Evolutionary conservation across 2,329 filamentous ascomycete genomes (phyloP).

Genomic region (Basipetospora chlamydospora): DNA sequence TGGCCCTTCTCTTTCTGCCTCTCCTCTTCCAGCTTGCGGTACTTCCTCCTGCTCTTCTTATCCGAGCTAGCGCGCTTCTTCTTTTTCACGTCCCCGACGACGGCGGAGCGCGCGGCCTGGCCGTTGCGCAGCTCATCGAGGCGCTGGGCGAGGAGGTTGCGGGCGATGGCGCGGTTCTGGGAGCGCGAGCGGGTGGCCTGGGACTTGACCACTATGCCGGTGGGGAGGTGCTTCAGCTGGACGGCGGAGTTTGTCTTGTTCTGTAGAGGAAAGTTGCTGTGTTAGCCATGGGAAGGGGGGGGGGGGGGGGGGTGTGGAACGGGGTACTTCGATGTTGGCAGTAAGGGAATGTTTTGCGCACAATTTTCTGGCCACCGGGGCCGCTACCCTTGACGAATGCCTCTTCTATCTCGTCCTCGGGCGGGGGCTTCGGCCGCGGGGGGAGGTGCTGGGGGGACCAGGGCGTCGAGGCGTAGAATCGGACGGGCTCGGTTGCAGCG

Average conservation of each 20-base stretch:
- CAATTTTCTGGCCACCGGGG: slow-evolving; percentile 91
- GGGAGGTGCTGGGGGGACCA: slow-evolving; percentile 43
- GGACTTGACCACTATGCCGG: slow-evolving; percentile 84
- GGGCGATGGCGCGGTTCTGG: slow-evolving; percentile 78
- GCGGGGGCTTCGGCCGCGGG: slow-evolving; percentile 55
- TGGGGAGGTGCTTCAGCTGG: slow-evolving; percentile 79
- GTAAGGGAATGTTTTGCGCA: too few relatives aligned
- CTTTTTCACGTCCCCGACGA: slow-evolving; percentile 48
- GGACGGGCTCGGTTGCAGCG: slow-evolving; percentile 6
- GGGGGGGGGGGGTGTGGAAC: neutral
- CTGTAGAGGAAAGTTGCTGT: slow-evolving; percentile 21
- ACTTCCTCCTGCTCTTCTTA: slow-evolving; percentile 78
- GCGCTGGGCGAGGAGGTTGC: slow-evolving; percentile 59
- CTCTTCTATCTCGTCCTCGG: slow-evolving; percentile 69
- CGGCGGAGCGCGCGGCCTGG: slow-evolving; percentile 46
- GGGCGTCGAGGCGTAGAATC: slow-evolving; percentile 19
- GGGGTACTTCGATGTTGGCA: neutral
- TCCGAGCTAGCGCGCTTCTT: slow-evolving; percentile 60
- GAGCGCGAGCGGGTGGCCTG: slow-evolving; percentile 78
- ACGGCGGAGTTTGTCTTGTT: slow-evolving; percentile 97
- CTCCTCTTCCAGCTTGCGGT: slow-evolving; percentile 44
- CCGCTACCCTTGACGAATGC: slow-evolving; percentile 82
- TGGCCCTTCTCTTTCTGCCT: slow-evolving; percentile 20
- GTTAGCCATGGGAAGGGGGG: neutral
- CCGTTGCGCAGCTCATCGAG: slow-evolving; percentile 63